Evolutionary conservation across 306 rosid genomes (phyloP), one percentile per base, ranked within the genome.

Genomic region (Malus sieversii): DNA sequence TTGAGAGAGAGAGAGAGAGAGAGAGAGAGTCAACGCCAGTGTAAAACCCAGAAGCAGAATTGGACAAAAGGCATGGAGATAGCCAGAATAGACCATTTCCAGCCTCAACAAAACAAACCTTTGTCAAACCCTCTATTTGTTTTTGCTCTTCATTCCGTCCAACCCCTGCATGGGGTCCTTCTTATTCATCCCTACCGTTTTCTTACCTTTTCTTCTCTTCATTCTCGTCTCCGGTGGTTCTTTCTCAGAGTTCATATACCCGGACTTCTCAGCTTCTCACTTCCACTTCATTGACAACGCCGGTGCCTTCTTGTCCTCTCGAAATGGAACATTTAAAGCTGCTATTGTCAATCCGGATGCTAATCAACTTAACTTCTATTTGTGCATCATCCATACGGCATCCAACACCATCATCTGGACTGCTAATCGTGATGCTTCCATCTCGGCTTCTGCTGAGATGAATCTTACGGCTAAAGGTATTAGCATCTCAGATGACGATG

Each of bases 341-440:
- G 85, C 92, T 18, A 84, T 94, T 68, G 55, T 66, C 78, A 94
- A 84, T 55, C 96, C 95, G 2, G 74, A 70, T 38, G 62, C 63
- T 23, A 87, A 86, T 65, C 72, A 84, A 79, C 38, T 73, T 77
- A 88, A 80, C 71, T 92, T 88, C 78, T 88, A 91, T 77, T 35
- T 94, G 58, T 91, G 95, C 62, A 80, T 94, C 82, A 82, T 92
- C 68, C 98, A 94, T 68, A 86, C 25, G 27, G 80, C 86, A 15
- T 88, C 98, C 44, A 87, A 79, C 76, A 69, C 94, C 13, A 75
- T 90, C 75, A 86, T 89, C 78, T 94, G 97, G 98, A 87, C 96
- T 14, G 98, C 93, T 18, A 94, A 94, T 76, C 88, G 83, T 19
- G 70, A 85, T 23, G 84, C 78, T 12, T 84, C 97, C 10, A 82